These are phyloP conservation scores for Neonectria magnoliae DNA, from an alignment of 2,329 filamentous ascomycete genomes.

Conservation along the genomic window DNA sequence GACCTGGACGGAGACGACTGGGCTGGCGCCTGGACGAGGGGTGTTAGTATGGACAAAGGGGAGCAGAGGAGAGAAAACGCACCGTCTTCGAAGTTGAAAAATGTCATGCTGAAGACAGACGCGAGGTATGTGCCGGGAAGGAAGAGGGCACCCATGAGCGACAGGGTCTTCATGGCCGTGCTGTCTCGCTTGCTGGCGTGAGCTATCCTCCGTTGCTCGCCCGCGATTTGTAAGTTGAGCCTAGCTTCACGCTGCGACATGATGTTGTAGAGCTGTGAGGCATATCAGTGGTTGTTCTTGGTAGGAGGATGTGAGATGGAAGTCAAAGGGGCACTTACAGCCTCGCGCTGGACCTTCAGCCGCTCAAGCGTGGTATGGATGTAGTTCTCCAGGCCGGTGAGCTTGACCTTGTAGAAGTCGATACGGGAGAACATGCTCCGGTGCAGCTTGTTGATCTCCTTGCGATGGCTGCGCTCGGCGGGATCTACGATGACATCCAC, in stretches of 20 bases:
- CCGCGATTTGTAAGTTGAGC: slow-evolving; percentile 70
- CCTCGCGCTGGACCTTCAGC: slow-evolving; percentile 69
- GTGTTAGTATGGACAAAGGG: slow-evolving; percentile 8
- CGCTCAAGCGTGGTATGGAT: slow-evolving; percentile 70
- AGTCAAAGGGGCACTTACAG: slow-evolving; percentile 54
- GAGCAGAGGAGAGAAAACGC: slow-evolving; percentile 25
- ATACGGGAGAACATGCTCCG: slow-evolving; percentile 62
- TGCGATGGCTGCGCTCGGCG: slow-evolving; percentile 43
- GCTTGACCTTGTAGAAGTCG: slow-evolving; percentile 69
- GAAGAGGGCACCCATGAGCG: slow-evolving; percentile 70
- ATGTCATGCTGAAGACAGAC: slow-evolving; percentile 73
- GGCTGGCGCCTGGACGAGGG: slow-evolving; percentile 42
- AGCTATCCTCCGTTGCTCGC: slow-evolving; percentile 67
- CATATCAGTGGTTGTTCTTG: slow-evolving; percentile 21
- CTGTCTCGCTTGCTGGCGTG: slow-evolving; percentile 70
- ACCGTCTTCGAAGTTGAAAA: slow-evolving; percentile 69
- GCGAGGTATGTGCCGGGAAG: slow-evolving; percentile 70
- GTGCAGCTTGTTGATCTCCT: slow-evolving; percentile 58
- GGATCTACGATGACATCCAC: slow-evolving; percentile 32
- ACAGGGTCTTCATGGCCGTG: slow-evolving; percentile 73
- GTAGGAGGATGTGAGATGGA: background rate
- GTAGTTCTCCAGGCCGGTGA: slow-evolving; percentile 70
- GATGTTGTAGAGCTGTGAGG: slow-evolving; percentile 68
- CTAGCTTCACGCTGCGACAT: slow-evolving; percentile 73
- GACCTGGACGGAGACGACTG: slow-evolving; percentile 60